A percentile compares a stretch with the other conserved stretches of the same genome.
Conservation (phyloP, 1,284 basidiomycete species). For the Ganoderma lucidum region DNA sequence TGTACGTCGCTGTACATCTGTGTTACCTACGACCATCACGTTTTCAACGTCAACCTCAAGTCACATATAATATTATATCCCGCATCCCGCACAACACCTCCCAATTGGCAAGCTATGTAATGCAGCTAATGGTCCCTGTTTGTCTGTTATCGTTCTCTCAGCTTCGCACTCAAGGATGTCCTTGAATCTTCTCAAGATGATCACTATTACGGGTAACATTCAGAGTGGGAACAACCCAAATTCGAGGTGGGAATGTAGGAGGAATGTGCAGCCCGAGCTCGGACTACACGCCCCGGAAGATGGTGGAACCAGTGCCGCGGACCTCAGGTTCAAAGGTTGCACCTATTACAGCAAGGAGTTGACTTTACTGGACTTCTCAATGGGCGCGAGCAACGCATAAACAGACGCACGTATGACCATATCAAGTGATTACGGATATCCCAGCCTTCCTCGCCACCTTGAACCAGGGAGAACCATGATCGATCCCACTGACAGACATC, state of each 20-base stretch:
- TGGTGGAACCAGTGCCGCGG: too few relatives aligned
- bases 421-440: too few relatives aligned
- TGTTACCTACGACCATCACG: slow-evolving; percentile 10
- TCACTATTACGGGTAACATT: neutral
- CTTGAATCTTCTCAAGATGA: neutral
- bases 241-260: neutral
- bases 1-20: slow-evolving; percentile 19
- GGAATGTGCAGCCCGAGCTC: too few relatives aligned
- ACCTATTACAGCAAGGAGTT: too few relatives aligned
- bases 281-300: too few relatives aligned
- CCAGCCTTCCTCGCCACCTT: neutral
- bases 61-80: slow-evolving; percentile 14
- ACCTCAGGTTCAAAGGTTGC: too few relatives aligned
- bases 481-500: neutral
- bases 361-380: too few relatives aligned
- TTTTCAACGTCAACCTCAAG: neutral
- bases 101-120: neutral
- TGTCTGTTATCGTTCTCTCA: neutral
- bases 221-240: neutral
- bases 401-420: too few relatives aligned
- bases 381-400: too few relatives aligned
- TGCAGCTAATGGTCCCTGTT: neutral
- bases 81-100: neutral
- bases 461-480: neutral
- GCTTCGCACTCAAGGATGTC: neutral